Conservation (phyloP, 75 land plant species). For the Pinus taeda region DNA sequence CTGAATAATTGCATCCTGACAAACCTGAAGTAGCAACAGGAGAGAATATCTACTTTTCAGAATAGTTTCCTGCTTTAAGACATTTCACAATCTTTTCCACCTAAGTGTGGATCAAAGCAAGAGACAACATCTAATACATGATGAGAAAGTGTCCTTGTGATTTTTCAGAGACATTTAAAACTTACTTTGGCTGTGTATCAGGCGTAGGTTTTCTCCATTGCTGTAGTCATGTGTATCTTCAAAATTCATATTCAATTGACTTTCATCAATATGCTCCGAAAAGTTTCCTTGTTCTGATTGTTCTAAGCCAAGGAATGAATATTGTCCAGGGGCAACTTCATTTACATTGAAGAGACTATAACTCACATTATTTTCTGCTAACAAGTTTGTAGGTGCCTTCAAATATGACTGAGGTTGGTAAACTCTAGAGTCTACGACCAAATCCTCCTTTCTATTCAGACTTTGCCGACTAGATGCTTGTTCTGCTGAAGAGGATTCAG, state of each 20-base stretch:
- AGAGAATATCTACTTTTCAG: constrained; percentile 3
- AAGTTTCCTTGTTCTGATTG: not conserved
- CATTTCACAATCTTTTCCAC: not conserved
- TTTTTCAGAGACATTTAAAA: not conserved
- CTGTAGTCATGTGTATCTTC: not conserved
- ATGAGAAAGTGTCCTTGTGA: not conserved
- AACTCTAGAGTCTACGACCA: not conserved
- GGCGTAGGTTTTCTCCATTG: not conserved
- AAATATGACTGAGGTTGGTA: not conserved
- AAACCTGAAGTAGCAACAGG: not conserved
- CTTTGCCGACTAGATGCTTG: constrained; percentile 11
- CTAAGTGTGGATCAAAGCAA: not conserved
- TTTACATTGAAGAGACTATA: not conserved
- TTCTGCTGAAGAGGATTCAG: constrained; percentile 12
- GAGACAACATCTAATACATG: not conserved
- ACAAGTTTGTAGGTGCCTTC: not conserved
- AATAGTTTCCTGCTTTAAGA: too few species aligned
- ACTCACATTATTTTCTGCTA: constrained; percentile 3
- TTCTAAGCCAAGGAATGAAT: constrained; percentile 1
- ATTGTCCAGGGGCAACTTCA: not conserved
- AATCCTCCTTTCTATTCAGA: not conserved
- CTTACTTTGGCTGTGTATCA: not conserved
- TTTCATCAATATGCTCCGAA: constrained; percentile 1
- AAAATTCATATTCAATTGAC: not conserved
- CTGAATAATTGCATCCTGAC: not conserved